Evolutionary conservation across 768 basidiomycete genomes (phyloP).

Genomic region (Leccinum uliginosum): DNA sequence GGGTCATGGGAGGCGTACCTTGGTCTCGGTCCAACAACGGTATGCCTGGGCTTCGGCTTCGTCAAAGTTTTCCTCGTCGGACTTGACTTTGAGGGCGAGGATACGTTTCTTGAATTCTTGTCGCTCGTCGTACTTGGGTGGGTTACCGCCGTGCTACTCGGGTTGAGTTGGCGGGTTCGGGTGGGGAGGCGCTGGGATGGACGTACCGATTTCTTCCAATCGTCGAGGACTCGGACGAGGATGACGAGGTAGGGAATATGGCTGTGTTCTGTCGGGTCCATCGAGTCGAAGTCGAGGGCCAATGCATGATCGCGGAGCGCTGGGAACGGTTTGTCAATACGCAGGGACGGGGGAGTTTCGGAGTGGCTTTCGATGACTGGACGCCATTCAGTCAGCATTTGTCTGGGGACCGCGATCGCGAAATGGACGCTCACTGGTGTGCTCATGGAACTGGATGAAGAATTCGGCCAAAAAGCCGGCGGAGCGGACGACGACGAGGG

Average conservation of each 20-base stretch:
- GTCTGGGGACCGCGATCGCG: background rate
- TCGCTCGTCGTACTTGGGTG: conserved; percentile 58
- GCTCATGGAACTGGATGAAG: conserved; percentile 84
- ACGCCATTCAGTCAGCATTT: background rate
- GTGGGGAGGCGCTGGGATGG: background rate
- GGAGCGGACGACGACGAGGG: conserved; percentile 75
- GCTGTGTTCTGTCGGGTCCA: conserved; percentile 87
- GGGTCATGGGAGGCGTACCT: conserved; percentile 25
- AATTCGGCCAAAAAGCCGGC: conserved; percentile 91
- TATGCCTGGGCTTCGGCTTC: conserved; percentile 90
- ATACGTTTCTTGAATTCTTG: conserved; percentile 72
- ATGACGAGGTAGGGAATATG: conserved; percentile 91
- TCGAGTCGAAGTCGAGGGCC: conserved; percentile 63
- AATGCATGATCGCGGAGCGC: conserved; percentile 69
- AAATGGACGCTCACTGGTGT: conserved; percentile 55
- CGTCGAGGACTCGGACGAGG: conserved; percentile 74
- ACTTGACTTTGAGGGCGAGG: conserved; percentile 59
- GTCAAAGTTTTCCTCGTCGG: conserved; percentile 96
- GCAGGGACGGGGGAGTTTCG: conserved; percentile 67
- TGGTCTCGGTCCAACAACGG: conserved; percentile 64
- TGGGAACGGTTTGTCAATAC: conserved; percentile 88
- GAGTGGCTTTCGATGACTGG: conserved; percentile 88
- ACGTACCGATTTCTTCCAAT: conserved; percentile 76
- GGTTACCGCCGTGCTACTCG: conserved; percentile 59
- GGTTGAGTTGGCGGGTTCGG: background rate